Evolutionary conservation across 106 monocot genomes (phyloP), one percentile per base, ranked within the genome.

Genomic region (Agapanthus africanus): DNA sequence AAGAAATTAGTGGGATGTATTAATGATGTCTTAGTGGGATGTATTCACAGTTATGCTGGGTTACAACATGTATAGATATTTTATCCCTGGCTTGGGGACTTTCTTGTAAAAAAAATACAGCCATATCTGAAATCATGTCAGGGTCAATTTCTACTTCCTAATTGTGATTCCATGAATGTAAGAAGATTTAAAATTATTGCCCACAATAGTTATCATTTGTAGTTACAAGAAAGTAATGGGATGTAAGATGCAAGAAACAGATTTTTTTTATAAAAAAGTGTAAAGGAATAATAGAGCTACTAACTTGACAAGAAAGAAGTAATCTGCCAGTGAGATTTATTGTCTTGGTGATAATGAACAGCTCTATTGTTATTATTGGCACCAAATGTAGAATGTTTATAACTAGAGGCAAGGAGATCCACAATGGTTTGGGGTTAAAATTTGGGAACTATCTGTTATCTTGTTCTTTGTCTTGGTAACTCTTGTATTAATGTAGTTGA

Each of bases 101-200:
- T n/a, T n/a, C n/a, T n/a, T n/a, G 33, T 61, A 7, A 61, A 35
- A 33, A 1, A 19, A 19, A 18, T 61, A 35, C 28, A 59, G 6
- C 34, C 34, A 61, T 61, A n/a, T 34, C 35, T 35, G 7, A 61
- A 33, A 36, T 30, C 28, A 61, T 61, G n/a, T 19, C 36, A 61
- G n/a, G 4, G 35, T 25, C 35, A 61, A 36, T 35, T 7, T n/a
- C 35, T n/a, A n/a, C 18, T n/a, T 35, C 8, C n/a, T 61, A 61
- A 19, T 61, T 61, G 59, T 59, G 59, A 4, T 61, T 61, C 36
- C 35, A 61, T 61, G 36, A 4, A 61, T 35, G 35, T 18, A 61
- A 61, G 61, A 23, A 61, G 36, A n/a, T 23, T 61, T 18, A 36
- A 19, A 6, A 25, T 61, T 6, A n/a, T 57, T n/a, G n/a, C n/a